Evolutionary conservation across 2,329 filamentous ascomycete species (phyloP).

Genomic region (Endothia cerciana): DNA sequence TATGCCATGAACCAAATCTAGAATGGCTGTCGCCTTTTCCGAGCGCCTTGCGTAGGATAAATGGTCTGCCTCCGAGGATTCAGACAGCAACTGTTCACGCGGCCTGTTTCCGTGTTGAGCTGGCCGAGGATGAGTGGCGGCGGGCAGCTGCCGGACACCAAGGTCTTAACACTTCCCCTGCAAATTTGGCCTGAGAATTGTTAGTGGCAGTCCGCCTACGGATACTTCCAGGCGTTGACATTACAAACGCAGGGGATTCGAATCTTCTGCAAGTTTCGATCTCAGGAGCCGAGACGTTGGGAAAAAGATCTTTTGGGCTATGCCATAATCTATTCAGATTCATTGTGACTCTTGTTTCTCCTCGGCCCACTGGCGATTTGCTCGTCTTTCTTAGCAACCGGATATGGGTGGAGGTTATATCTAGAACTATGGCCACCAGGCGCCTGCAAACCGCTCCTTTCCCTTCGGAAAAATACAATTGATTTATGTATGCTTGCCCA

Average conservation of each 20-base stretch:
- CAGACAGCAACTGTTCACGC: slow-evolving; percentile 18
- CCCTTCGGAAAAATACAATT: slow-evolving; percentile 14
- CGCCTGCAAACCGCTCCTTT: too few species aligned
- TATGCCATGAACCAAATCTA: neutral
- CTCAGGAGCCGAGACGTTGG: too few species aligned
- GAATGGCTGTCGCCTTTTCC: neutral
- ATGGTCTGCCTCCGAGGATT: slow-evolving; percentile 1
- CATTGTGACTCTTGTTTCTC: too few species aligned
- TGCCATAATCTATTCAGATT: too few species aligned
- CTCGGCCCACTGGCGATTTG: too few species aligned
- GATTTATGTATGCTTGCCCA: slow-evolving; percentile 25
- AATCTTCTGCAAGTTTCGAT: too few species aligned
- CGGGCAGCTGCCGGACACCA: neutral
- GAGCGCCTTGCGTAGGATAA: neutral
- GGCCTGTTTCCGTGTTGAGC: slow-evolving; percentile 5
- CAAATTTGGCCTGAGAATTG: neutral
- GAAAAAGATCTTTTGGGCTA: too few species aligned
- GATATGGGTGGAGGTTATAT: too few species aligned
- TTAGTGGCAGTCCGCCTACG: neutral
- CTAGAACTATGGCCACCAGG: too few species aligned
- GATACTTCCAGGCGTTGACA: too few species aligned
- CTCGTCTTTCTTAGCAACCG: too few species aligned
- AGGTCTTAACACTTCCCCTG: neutral
- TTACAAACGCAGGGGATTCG: too few species aligned
- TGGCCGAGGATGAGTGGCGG: neutral